Conservation (phyloP, 805 yeast genomes). For the Candida hispaniensis region DNA sequence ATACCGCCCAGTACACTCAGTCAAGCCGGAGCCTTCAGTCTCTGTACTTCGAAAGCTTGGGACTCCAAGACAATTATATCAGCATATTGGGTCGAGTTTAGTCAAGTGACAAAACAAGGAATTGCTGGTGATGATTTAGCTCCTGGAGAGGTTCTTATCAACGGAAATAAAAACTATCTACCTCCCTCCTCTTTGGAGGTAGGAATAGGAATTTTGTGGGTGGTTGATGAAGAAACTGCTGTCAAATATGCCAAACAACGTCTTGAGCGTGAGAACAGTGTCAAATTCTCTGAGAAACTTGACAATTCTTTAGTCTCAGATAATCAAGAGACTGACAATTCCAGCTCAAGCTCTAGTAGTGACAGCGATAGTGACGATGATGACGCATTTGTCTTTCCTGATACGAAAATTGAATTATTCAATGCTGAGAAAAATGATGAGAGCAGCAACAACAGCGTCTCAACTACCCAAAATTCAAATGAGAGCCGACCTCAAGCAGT, state of each 20-base stretch:
- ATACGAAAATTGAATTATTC: slow-evolving; percentile 22
- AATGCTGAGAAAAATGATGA: slow-evolving; percentile 17
- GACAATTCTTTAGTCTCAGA: slow-evolving; percentile 26
- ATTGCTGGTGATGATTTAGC: slow-evolving; percentile 42
- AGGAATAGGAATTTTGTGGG: slow-evolving; percentile 82
- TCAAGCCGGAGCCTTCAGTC: slow-evolving; percentile 84
- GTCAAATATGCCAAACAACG: slow-evolving; percentile 27
- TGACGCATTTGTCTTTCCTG: slow-evolving; percentile 26
- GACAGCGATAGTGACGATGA: slow-evolving; percentile 20
- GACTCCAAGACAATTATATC: slow-evolving; percentile 69
- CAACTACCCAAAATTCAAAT: too few species aligned
- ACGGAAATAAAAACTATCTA: slow-evolving; percentile 43
- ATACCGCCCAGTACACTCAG: slow-evolving; percentile 77
- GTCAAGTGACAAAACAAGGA: slow-evolving; percentile 51
- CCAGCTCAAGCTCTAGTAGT: too few species aligned
- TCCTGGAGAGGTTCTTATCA: slow-evolving; percentile 49
- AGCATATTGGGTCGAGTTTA: slow-evolving; percentile 75
- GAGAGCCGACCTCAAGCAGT: too few species aligned
- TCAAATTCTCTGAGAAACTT: not conserved
- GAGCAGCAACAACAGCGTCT: too few species aligned
- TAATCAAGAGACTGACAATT: slow-evolving; percentile 17
- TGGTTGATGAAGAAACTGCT: slow-evolving; percentile 45
- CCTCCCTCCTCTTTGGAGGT: slow-evolving; percentile 72
- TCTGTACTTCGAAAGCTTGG: slow-evolving; percentile 80
- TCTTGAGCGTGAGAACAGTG: slow-evolving; percentile 17